Evolutionary conservation across 2,329 filamentous ascomycete genomes (phyloP).

Genomic region (Arthrobotrys entomopaga): DNA sequence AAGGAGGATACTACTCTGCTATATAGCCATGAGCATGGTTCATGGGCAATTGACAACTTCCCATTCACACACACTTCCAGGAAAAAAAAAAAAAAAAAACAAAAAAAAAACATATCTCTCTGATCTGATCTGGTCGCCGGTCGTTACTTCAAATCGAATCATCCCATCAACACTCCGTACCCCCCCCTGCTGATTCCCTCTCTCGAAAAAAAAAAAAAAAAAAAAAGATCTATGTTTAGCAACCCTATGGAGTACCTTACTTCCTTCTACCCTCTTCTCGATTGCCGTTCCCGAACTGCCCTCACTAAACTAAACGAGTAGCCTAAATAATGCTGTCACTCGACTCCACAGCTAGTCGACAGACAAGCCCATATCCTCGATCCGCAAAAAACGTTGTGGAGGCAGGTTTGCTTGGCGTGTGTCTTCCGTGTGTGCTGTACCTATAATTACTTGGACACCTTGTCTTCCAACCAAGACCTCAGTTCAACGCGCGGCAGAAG

Average conservation of each 20-base stretch:
- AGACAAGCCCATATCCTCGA: constrained; percentile 5
- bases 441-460: constrained; percentile 46
- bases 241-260: constrained; percentile 43
- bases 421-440: constrained; percentile 22
- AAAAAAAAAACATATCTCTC: constrained; percentile 33
- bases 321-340: constrained; percentile 51
- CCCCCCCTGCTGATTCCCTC: constrained; percentile 33
- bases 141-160: constrained; percentile 25
- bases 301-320: constrained; percentile 46
- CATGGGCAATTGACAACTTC: constrained; percentile 35
- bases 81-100: no score
- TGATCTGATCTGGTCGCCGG: constrained; percentile 13
- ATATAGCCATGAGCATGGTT: constrained; percentile 38
- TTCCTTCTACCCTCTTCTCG: constrained; percentile 50
- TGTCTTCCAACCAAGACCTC: constrained; percentile 9
- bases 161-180: constrained; percentile 29
- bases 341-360: constrained; percentile 38
- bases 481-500: neutral
- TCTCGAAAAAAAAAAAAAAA: no score
- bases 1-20: constrained; percentile 50
- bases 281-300: constrained; percentile 53
- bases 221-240: constrained; percentile 52
- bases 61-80: constrained; percentile 23
- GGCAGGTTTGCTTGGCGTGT: constrained; percentile 27
- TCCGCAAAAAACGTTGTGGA: constrained; percentile 45